A percentile compares a stretch with the other conserved stretches of the same genome.
These are phyloP conservation scores for Candida nitratophila DNA, from an alignment of 805 yeast genomes.

Conservation along the genomic window DNA sequence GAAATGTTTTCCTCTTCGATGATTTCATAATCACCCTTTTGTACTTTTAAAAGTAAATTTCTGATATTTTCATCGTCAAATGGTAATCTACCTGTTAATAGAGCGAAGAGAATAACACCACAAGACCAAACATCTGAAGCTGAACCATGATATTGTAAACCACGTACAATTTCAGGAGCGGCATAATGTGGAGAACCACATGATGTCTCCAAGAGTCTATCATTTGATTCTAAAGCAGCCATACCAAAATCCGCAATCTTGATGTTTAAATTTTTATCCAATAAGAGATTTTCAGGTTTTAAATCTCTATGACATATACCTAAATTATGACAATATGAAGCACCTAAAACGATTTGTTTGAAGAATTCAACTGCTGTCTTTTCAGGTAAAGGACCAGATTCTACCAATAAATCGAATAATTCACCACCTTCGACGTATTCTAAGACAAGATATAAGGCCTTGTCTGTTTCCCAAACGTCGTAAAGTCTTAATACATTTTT, in stretches of 20 bases:
- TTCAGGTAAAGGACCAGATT: constrained; percentile 83
- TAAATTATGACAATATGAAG: constrained; percentile 57
- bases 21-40: constrained; percentile 79
- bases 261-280: constrained; percentile 81
- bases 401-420: constrained; percentile 83
- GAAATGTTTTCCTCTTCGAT: constrained; percentile 62
- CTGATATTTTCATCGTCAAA: constrained; percentile 96
- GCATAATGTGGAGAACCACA: constrained; percentile 99
- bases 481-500: constrained; percentile 72
- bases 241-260: constrained; percentile 98
- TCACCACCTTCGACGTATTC: constrained; percentile 99
- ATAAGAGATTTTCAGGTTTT: constrained; percentile 70
- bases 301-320: constrained; percentile 75
- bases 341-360: constrained; percentile 59
- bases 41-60: constrained; percentile 80
- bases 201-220: constrained; percentile 80
- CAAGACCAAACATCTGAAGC: constrained; percentile 98
- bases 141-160: constrained; percentile 91
- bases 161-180: constrained; percentile 95
- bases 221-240: constrained; percentile 91
- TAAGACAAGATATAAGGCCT: constrained; percentile 75
- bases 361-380: constrained; percentile 86
- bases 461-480: constrained; percentile 85
- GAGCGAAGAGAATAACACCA: constrained; percentile 90
- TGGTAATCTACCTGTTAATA: constrained; percentile 91